phyloP scores from a whole-genome alignment of 2,329 filamentous ascomycete species.

The Trichoderma asperellum region DNA sequence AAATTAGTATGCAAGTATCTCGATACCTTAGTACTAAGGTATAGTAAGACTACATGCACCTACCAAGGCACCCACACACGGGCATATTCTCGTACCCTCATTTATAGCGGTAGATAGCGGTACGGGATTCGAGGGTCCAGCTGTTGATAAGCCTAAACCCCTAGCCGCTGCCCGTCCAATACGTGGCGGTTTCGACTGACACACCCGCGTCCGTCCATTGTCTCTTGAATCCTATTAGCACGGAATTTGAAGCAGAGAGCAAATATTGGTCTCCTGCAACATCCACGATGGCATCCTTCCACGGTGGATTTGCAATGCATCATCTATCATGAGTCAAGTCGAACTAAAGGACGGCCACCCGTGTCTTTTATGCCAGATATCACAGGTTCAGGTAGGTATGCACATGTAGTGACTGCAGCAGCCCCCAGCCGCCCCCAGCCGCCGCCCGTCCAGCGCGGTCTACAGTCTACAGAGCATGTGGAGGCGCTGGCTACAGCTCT shows the following conservation, averaged over 20 bases:
- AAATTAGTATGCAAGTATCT: too few species aligned
- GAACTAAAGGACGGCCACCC: background rate
- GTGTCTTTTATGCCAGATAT: background rate
- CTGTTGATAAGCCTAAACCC: slow-evolving; percentile 11
- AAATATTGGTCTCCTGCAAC: background rate
- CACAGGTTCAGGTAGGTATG: background rate
- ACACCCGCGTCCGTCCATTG: background rate
- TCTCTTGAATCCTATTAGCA: background rate
- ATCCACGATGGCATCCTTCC: background rate
- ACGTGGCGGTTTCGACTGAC: background rate
- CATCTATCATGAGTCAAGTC: background rate
- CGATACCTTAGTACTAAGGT: background rate
- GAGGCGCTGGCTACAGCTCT: slow-evolving; percentile 12
- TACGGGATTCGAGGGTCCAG: background rate
- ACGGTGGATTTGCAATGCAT: background rate
- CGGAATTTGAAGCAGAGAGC: background rate
- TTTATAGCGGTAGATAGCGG: background rate
- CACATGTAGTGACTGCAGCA: background rate
- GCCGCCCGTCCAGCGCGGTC: background rate
- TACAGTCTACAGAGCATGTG: background rate
- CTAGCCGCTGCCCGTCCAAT: background rate
- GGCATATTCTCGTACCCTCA: background rate
- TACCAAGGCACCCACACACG: background rate
- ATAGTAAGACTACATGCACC: background rate
- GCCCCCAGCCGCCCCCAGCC: background rate